phyloP scores from a whole-genome alignment of 768 basidiomycete species.

The Dentipellis sp. region DNA sequence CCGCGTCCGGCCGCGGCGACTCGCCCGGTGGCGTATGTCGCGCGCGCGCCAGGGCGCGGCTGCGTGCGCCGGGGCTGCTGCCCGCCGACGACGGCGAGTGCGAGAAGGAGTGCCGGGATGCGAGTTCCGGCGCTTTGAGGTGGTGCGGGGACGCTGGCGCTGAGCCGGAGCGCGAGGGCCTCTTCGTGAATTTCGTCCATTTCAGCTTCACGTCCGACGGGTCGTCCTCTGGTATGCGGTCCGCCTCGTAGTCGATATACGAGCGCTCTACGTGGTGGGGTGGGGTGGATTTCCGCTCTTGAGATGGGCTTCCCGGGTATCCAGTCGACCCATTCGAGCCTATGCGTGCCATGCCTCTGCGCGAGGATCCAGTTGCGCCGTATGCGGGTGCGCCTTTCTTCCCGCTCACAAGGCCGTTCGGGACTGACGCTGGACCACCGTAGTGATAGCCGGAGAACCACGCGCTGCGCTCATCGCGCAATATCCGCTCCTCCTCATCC shows the following conservation, averaged over 20 bases:
- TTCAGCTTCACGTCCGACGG: conserved; percentile 32
- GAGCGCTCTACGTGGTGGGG: conserved; percentile 11
- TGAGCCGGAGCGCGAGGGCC: conserved; percentile 11
- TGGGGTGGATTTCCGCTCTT: conserved; percentile 6
- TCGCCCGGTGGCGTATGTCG: conserved; percentile 2
- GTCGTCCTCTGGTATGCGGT: conserved; percentile 24
- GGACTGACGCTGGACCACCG: neutral
- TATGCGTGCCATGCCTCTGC: neutral
- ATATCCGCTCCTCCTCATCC: conserved; percentile 80
- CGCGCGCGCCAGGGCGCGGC: conserved; percentile 10
- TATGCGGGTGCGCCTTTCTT: conserved; percentile 30
- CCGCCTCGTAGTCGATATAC: conserved; percentile 39
- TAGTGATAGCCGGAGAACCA: conserved; percentile 50
- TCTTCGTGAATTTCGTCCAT: conserved; percentile 30
- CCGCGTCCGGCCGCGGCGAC: conserved; percentile 51
- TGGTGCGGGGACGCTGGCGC: conserved; percentile 5
- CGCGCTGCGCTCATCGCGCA: conserved; percentile 65
- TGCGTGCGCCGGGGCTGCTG: neutral
- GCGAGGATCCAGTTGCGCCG: conserved; percentile 35
- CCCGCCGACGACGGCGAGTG: neutral
- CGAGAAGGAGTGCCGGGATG: neutral
- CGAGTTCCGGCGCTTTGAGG: neutral
- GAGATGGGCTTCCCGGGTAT: conserved; percentile 5
- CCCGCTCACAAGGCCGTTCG: conserved; percentile 27
- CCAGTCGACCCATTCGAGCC: neutral